Evolutionary conservation across 371 early-diverging fungal genomes (phyloP).

Genomic region (Circinella minor): DNA sequence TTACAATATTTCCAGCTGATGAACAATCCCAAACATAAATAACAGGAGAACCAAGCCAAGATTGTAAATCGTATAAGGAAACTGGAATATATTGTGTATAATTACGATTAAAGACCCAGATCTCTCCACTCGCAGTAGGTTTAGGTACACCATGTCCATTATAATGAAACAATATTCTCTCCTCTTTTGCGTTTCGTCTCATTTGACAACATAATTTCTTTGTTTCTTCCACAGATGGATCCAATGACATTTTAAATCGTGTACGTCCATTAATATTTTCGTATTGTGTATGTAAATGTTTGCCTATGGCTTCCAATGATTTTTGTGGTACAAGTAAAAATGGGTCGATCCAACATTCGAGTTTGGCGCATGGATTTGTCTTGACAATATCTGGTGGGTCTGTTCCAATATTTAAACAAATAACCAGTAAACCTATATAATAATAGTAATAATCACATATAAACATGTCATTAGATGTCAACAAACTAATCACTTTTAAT

Average conservation of each 20-base stretch:
- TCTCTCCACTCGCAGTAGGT: slow-evolving; percentile 94
- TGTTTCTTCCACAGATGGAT: slow-evolving; percentile 92
- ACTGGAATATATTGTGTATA: slow-evolving; percentile 98
- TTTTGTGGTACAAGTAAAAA: slow-evolving; percentile 77
- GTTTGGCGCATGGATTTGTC: slow-evolving; percentile 86
- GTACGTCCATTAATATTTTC: slow-evolving; percentile 90
- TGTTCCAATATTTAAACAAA: slow-evolving; percentile 96
- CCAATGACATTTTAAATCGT: slow-evolving; percentile 83
- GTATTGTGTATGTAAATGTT: slow-evolving; percentile 90
- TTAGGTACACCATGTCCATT: slow-evolving; percentile 98
- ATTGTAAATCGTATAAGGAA: slow-evolving; percentile 87
- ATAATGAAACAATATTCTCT: slow-evolving; percentile 95
- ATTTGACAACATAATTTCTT: slow-evolving; percentile 86
- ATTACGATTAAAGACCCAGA: slow-evolving; percentile 97
- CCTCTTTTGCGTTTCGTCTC: slow-evolving; percentile 89
- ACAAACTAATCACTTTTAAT: too few relatives aligned
- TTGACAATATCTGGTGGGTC: slow-evolving; percentile 95
- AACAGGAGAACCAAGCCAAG: slow-evolving; percentile 94
- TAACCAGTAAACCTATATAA: slow-evolving; percentile 66
- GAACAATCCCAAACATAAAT: slow-evolving; percentile 97
- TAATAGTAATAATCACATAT: too few relatives aligned
- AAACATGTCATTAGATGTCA: too few relatives aligned
- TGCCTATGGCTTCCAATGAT: slow-evolving; percentile 88
- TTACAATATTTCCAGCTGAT: slow-evolving; percentile 88
- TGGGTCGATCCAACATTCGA: slow-evolving; percentile 97